These are phyloP conservation scores for Metschnikowia amazonensis DNA, from an alignment of 805 yeast genomes.

Conservation along the genomic window DNA sequence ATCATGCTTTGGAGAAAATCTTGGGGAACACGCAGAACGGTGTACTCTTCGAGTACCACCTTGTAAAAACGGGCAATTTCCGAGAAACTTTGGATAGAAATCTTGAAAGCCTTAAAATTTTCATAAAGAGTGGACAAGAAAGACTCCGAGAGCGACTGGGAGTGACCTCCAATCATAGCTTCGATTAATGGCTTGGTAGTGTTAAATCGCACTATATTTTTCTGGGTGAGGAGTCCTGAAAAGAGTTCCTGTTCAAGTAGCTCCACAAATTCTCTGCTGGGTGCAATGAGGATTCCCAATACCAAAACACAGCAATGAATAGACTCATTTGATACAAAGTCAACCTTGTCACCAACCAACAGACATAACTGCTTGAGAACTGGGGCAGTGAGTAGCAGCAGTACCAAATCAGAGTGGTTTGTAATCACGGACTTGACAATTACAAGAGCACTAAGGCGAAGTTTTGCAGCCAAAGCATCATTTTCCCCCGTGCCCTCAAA, in stretches of 20 bases:
- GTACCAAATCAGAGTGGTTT: slow-evolving; percentile 34
- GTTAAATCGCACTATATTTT: slow-evolving; percentile 22
- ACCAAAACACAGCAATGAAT: slow-evolving; percentile 19
- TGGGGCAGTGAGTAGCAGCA: slow-evolving; percentile 26
- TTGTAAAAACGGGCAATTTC: slow-evolving; percentile 28
- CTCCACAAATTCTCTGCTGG: slow-evolving; percentile 40
- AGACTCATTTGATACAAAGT: slow-evolving; percentile 49
- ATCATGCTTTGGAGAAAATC: slow-evolving; percentile 21
- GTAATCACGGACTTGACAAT: slow-evolving; percentile 38
- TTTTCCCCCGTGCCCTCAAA: slow-evolving; percentile 37
- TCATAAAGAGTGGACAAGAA: slow-evolving; percentile 20
- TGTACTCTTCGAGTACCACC: slow-evolving; percentile 21
- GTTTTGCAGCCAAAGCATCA: slow-evolving; percentile 54
- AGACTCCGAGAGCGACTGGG: slow-evolving; percentile 13
- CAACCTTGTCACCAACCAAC: slow-evolving; percentile 42
- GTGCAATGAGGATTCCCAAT: slow-evolving; percentile 13
- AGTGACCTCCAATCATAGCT: slow-evolving; percentile 21
- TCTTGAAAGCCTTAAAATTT: slow-evolving; percentile 17
- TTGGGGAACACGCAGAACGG: slow-evolving; percentile 15
- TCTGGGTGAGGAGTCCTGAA: slow-evolving; percentile 20
- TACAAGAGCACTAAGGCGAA: slow-evolving; percentile 51
- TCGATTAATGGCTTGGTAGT: slow-evolving; percentile 28
- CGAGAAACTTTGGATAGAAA: slow-evolving; percentile 23
- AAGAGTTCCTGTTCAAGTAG: slow-evolving; percentile 26
- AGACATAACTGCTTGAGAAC: slow-evolving; percentile 30